Percentiles rank a stretch among this genome's conserved stretches.
Conservation (phyloP, 306 rosid species). For the Cucurbita argyrosperma region DNA sequence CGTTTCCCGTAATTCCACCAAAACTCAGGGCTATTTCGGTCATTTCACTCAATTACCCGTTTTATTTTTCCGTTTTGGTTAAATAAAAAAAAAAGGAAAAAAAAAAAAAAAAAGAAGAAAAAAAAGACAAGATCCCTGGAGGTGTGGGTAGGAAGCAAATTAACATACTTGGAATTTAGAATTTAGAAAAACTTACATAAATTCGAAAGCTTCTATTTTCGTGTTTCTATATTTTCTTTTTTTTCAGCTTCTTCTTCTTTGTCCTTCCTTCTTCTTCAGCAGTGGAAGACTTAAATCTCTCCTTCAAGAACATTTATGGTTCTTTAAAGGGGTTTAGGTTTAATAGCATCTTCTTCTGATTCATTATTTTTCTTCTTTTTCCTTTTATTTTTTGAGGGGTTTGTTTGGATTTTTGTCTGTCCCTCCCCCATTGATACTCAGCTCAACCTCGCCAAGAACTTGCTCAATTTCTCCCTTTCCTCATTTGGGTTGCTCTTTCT, state of each 20-base stretch:
- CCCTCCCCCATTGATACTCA: constrained; percentile 5
- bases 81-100: not conserved
- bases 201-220: not conserved
- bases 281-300: constrained; percentile 25
- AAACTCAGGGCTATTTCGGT: constrained; percentile 13
- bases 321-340: constrained; percentile 31
- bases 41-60: not conserved
- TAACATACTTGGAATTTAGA: not conserved
- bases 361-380: not conserved
- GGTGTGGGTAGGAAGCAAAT: constrained; percentile 7
- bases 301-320: constrained; percentile 13
- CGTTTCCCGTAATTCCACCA: constrained; percentile 10
- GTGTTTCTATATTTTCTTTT: not conserved
- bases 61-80: constrained; percentile 7
- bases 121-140: not conserved
- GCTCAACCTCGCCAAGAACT: constrained; percentile 14
- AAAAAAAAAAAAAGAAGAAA: not conserved
- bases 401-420: constrained; percentile 2
- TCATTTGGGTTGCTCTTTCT: constrained; percentile 19
- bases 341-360: constrained; percentile 7
- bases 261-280: constrained; percentile 14
- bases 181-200: not conserved
- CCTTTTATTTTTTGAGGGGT: constrained; percentile 5
- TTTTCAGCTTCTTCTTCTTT: not conserved
- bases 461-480: constrained; percentile 20